Conservation (phyloP, 306 rosid genomes). For the Cucurbita pepo region DNA sequence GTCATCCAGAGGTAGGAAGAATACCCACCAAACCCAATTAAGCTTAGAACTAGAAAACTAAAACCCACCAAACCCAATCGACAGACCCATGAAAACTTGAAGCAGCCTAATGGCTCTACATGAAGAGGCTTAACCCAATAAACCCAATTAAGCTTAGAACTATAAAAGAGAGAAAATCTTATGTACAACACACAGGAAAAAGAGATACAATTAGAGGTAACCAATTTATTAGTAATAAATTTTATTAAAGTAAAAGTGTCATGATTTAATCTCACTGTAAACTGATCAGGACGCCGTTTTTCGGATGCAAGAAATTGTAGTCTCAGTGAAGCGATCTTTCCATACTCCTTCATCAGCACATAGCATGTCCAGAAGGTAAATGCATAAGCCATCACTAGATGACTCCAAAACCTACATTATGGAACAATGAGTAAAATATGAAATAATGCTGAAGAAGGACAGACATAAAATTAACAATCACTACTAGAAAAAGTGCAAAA, state of each 20-base stretch:
- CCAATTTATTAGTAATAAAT: not conserved
- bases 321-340: slow-evolving; percentile 55
- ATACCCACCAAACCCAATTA: not conserved
- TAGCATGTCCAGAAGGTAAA: slow-evolving; percentile 85
- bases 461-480: not conserved
- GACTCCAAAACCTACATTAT: slow-evolving; percentile 63
- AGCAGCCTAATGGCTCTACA: not conserved
- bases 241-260: not conserved
- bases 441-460: not conserved
- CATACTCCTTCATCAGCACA: slow-evolving; percentile 67
- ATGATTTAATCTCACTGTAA: slow-evolving; percentile 35
- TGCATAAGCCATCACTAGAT: slow-evolving; percentile 64
- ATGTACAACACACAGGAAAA: not conserved
- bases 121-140: not conserved
- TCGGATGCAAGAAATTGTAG: slow-evolving; percentile 68
- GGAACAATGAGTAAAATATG: not conserved
- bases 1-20: not conserved
- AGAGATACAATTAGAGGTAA: not conserved
- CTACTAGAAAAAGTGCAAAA: not conserved
- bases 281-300: slow-evolving; percentile 84
- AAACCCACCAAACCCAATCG: not conserved
- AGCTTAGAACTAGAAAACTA: too few species aligned
- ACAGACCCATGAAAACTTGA: not conserved
- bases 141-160: not conserved
- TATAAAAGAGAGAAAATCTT: not conserved